Evolutionary conservation across 495 filamentous ascomycete genomes (phyloP), one percentile per base, ranked within the genome.

Genomic region (Podospora comata): DNA sequence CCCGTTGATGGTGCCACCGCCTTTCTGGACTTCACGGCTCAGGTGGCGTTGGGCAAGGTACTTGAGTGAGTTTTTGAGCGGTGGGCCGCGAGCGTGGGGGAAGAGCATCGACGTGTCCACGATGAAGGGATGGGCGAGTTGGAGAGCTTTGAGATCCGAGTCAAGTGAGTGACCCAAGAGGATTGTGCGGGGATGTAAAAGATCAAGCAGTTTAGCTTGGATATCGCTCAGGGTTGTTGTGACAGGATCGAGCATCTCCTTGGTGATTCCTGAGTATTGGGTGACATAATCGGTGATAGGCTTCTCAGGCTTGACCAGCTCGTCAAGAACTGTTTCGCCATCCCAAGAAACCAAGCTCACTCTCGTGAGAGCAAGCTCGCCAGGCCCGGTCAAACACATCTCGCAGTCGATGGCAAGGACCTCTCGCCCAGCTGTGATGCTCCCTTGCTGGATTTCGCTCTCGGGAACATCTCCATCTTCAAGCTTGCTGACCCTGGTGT

Each of bases 101-200:
- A 90, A 99, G 64, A 97, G 83, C 64, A 96, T 80, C 7, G 90
- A 84, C 0, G 94, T 97, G 78, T 99, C 95, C 72, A 98, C 85
- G 71, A 97, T 91, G 78, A 92, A 94, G 0, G 95, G 95, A 73
- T 99, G 95, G 1, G 92, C 91, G 32, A 97, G 79, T 74, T 88
- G 90, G 23, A 98, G 81, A 1, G 93, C 94, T 23, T 81, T 89
- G 4, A 97, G 84, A 72, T 99, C 95, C 3, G 93, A 91, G 70
- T 98, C 90, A 30, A 99, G 86, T 27, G 93, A 97, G 75, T 99
- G 95, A 28, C 95, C 95, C 62, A 98, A 77, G 4, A 99, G 85
- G 65, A 99, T 90, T 2, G 93, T 87, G 18, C 85, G 85, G 0
- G 92, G 88, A 2, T 88, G 89, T 34, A 97, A 76, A 20, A 97